phyloP scores from a whole-genome alignment of 1,139 yeast species.

The Geotrichum klebahnii region DNA sequence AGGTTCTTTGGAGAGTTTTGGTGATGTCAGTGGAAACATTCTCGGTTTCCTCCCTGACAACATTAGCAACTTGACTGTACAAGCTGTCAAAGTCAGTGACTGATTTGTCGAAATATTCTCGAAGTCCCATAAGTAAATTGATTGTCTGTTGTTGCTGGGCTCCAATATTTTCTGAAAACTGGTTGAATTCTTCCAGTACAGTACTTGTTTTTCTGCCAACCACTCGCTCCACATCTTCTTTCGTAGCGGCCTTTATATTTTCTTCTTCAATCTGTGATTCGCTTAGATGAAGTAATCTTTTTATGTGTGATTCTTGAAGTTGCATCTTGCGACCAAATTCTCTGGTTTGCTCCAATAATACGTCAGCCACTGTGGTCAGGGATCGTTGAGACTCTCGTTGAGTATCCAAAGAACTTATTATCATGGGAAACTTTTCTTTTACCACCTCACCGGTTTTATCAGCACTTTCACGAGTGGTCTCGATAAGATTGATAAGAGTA shows the following conservation, averaged over 20 bases:
- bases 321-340: constrained; percentile 10
- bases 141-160: constrained; percentile 19
- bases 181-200: constrained; percentile 17
- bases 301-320: constrained; percentile 8
- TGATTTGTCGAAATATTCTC: constrained; percentile 15
- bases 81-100: constrained; percentile 8
- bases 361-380: constrained; percentile 28
- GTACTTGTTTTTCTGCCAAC: constrained; percentile 8
- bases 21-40: constrained; percentile 14
- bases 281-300: constrained; percentile 1
- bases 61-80: constrained; percentile 5
- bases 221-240: constrained; percentile 11
- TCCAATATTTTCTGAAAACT: constrained; percentile 14
- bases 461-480: constrained; percentile 16
- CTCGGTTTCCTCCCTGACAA: constrained; percentile 13
- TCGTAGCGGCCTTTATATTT: constrained; percentile 1
- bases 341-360: constrained; percentile 28
- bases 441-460: constrained; percentile 24
- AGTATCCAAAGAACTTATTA: constrained; percentile 26
- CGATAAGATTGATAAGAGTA: constrained; percentile 31
- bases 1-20: constrained; percentile 10
- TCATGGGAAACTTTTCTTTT: constrained; percentile 26
- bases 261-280: constrained; percentile 2
- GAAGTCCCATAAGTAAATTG: constrained; percentile 8
- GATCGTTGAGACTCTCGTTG: constrained; percentile 30